These are phyloP conservation scores for Rhynchospora breviuscula DNA, from an alignment of 176 grass and related monocot genomes.

Conservation along the genomic window DNA sequence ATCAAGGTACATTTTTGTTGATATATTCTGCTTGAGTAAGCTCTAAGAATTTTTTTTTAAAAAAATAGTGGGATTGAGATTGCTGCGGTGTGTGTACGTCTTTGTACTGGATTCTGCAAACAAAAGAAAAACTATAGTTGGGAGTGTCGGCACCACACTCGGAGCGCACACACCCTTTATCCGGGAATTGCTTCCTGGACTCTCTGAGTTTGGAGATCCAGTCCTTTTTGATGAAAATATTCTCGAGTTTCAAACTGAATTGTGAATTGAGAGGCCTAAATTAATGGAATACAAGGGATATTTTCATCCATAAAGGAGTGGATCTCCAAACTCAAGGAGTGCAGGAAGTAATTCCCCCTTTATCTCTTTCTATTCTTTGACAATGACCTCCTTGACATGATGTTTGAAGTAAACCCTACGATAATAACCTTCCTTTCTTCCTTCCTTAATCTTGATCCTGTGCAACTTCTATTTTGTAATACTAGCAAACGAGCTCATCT, in stretches of 20 bases:
- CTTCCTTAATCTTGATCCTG: background rate
- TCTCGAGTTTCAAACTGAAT: too few relatives aligned
- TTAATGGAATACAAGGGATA: too few relatives aligned
- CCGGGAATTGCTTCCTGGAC: too few relatives aligned
- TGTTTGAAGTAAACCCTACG: background rate
- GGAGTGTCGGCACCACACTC: conserved; percentile 1
- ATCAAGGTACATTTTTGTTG: too few relatives aligned
- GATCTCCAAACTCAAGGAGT: too few relatives aligned
- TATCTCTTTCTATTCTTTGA: background rate
- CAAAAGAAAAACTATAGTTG: background rate
- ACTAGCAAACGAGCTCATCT: too few relatives aligned
- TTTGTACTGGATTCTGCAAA: background rate
- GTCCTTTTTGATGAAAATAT: too few relatives aligned
- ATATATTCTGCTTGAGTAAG: background rate
- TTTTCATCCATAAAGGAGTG: too few relatives aligned
- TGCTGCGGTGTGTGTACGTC: background rate
- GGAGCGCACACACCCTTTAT: background rate
- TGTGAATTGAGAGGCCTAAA: too few relatives aligned
- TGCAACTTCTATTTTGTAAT: background rate
- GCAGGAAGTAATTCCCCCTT: too few relatives aligned
- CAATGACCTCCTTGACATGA: background rate
- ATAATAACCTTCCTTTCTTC: background rate
- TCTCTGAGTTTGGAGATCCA: too few relatives aligned
- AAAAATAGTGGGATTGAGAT: background rate
- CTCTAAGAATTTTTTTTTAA: background rate